Evolutionary conservation across 108 stramenopile genomes (phyloP).

Genomic region (Phaeodactylum tricornutum): DNA sequence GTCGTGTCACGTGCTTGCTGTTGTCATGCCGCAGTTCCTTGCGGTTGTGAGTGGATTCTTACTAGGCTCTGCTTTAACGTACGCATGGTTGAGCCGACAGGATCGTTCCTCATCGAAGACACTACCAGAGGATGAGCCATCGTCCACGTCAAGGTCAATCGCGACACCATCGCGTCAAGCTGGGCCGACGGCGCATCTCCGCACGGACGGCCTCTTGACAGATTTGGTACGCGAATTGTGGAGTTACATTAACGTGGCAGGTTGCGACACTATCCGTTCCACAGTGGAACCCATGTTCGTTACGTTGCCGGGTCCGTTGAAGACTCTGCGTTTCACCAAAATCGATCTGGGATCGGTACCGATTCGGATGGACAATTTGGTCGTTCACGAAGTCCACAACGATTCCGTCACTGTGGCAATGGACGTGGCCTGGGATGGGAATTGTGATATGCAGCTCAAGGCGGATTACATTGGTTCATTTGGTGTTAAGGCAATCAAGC

Average conservation of each 20-base stretch:
- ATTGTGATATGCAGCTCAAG: constrained; percentile 46
- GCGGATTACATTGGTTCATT: constrained; percentile 34
- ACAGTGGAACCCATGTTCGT: constrained; percentile 41
- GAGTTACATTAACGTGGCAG: constrained; percentile 37
- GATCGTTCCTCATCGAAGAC: too few relatives aligned
- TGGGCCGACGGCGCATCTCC: too few relatives aligned
- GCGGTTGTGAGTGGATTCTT: too few relatives aligned
- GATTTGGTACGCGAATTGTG: constrained; percentile 36
- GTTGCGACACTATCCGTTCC: constrained; percentile 27
- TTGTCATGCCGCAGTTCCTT: too few relatives aligned
- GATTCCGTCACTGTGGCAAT: constrained; percentile 21
- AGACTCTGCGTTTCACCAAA: constrained; percentile 38
- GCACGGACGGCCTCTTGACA: background rate
- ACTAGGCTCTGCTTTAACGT: background rate
- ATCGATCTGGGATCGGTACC: constrained; percentile 61
- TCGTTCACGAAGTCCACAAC: constrained; percentile 27
- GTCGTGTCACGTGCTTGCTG: too few relatives aligned
- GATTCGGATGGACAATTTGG: constrained; percentile 39
- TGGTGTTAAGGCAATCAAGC: constrained; percentile 44
- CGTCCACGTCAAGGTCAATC: too few relatives aligned
- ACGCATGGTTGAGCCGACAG: too few relatives aligned
- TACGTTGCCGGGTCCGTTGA: constrained; percentile 36
- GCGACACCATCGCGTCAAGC: too few relatives aligned
- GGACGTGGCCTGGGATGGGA: constrained; percentile 49
- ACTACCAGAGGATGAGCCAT: too few relatives aligned